Evolutionary conservation across 1,139 yeast genomes (phyloP).

Genomic region (Geotrichum bryndzae): DNA sequence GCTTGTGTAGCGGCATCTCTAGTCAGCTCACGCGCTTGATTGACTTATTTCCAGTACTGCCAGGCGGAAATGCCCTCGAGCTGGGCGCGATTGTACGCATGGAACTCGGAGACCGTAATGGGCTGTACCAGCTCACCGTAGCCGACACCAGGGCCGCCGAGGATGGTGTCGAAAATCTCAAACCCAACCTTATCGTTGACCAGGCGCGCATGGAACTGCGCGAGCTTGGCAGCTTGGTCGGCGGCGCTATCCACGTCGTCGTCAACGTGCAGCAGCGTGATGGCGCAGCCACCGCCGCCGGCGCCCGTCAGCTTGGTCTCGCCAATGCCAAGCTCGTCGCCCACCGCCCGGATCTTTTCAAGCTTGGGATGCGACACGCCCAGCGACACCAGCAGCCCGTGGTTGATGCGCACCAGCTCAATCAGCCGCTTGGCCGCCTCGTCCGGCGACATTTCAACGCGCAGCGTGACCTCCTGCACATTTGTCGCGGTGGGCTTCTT

Average conservation of each 20-base stretch:
- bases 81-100: slow-evolving; percentile 26
- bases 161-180: slow-evolving; percentile 71
- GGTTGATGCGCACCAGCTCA: slow-evolving; percentile 75
- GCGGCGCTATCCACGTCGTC: slow-evolving; percentile 33
- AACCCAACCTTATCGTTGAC: slow-evolving; percentile 45
- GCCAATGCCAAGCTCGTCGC: slow-evolving; percentile 63
- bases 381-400: slow-evolving; percentile 74
- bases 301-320: slow-evolving; percentile 96
- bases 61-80: slow-evolving; percentile 44
- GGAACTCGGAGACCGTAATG: slow-evolving; percentile 16
- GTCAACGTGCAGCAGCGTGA: slow-evolving; percentile 63
- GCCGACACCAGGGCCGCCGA: slow-evolving; percentile 90
- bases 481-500: slow-evolving; percentile 21
- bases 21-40: no score
- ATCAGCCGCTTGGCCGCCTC: slow-evolving; percentile 36
- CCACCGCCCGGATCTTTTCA: slow-evolving; percentile 60
- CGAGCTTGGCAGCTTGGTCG: slow-evolving; percentile 35
- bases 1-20: no score
- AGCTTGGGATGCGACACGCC: slow-evolving; percentile 92
- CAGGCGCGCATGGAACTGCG: slow-evolving; percentile 34
- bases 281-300: slow-evolving; percentile 99
- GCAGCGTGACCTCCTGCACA: neutral
- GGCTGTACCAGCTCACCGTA: slow-evolving; percentile 32
- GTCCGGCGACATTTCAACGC: neutral
- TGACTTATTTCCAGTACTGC: slow-evolving; percentile 48